Evolutionary conservation across 139 green algal species (phyloP), one percentile per base, ranked within the genome.

Genomic region (Medakamo hakoo): DNA sequence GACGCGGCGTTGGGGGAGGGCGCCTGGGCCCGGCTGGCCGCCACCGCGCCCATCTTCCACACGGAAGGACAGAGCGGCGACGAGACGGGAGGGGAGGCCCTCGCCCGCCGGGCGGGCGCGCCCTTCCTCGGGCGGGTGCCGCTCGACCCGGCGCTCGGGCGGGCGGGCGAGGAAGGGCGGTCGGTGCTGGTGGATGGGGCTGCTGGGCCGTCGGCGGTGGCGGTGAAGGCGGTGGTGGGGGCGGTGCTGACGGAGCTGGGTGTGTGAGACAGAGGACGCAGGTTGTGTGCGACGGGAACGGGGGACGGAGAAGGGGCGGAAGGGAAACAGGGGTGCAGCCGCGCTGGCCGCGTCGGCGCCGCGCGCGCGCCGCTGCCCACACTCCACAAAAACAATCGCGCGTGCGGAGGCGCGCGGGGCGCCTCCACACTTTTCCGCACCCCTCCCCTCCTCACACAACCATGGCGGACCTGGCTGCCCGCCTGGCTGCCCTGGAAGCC

Each of bases 91-190:
- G 90, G 78, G 1, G 76, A 75, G 22, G 31, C 24, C 22, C 91
- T 98, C 84, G 85, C 83, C 40, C 4, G 67, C 0, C 65, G 82
- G 55, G 83, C 95, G 75, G 70, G 68, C 4, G 80, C 95, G 29
- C 68, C 79, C n/a, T 87, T 95, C 67, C 67, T 98, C 30, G 92
- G 92, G 0, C 65, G 72, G 0, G 76, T 98, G 49, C 89, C 89
- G 25, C 68, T 96, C 28, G 89, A 96, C 61, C 72, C 79, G 0
- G 67, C 61, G 3, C 66, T 94, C 3, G 82, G 82, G 23, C 66
- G 73, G 21, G 84, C 87, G 24, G 76, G 71, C 29, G 87, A 95
- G 49, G 70, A 78, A 52, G 87, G 87, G 3, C 26, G 68, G 20
- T 80, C 77, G 2, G 73, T 90, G 29, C 73, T 79, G 57, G 77